These are phyloP conservation scores for Neonectria faginata DNA, from an alignment of 2,329 filamentous ascomycete genomes.

Conservation along the genomic window DNA sequence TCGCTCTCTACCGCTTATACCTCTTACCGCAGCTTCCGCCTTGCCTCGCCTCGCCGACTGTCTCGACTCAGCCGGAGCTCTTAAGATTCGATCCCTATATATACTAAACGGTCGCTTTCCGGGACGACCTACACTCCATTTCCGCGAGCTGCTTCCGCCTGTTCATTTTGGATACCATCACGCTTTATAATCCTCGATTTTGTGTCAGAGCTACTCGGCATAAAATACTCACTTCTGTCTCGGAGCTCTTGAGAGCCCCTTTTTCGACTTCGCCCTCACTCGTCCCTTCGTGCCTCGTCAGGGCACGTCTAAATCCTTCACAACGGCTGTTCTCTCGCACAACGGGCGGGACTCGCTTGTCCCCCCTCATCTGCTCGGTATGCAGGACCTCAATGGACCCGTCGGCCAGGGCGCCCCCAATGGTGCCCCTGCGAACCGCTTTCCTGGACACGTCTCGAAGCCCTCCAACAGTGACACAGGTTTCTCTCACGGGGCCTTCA, in stretches of 20 bases:
- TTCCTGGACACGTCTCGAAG: constrained; percentile 79
- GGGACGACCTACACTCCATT: constrained; percentile 39
- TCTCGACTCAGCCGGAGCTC: constrained; percentile 41
- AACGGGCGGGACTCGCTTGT: constrained; percentile 84
- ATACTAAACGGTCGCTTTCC: constrained; percentile 43
- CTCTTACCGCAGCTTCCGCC: constrained; percentile 37
- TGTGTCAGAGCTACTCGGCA: constrained; percentile 38
- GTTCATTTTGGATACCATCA: constrained; percentile 40
- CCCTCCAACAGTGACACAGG: constrained; percentile 86
- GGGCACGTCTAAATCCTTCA: constrained; percentile 72
- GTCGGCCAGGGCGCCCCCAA: constrained; percentile 57
- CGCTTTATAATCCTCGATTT: constrained; percentile 42
- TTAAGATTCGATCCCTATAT: constrained; percentile 45
- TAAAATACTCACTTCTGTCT: constrained; percentile 37
- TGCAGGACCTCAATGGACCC: constrained; percentile 85
- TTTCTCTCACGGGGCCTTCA: constrained; percentile 93
- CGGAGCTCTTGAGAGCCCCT: constrained; percentile 31
- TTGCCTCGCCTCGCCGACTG: constrained; percentile 32
- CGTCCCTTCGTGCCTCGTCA: constrained; percentile 41
- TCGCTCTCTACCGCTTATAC: constrained; percentile 41
- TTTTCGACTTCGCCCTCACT: constrained; percentile 25
- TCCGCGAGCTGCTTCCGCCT: constrained; percentile 31
- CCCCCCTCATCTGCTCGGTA: constrained; percentile 87
- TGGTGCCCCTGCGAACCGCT: constrained; percentile 69
- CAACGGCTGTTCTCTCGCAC: constrained; percentile 85